Evolutionary conservation across 1,139 yeast species (phyloP).

Genomic region (Lipomyces yarrowii): DNA sequence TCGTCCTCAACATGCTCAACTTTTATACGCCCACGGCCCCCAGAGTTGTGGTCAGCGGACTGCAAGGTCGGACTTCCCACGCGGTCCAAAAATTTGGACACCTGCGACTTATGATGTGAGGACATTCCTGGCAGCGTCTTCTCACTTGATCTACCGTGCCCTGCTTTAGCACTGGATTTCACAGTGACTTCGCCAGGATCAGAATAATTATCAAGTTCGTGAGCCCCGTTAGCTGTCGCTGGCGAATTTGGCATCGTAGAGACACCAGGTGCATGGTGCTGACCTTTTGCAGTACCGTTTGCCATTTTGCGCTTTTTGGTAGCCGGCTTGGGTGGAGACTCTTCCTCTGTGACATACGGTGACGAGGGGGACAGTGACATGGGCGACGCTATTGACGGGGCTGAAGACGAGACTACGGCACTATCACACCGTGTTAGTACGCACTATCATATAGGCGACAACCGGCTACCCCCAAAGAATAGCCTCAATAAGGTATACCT

Average conservation of each 20-base stretch:
- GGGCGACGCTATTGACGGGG: constrained; percentile 24
- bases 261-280: background rate
- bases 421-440: constrained; percentile 4
- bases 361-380: constrained; percentile 31
- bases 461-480: background rate
- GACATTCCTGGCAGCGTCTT: constrained; percentile 17
- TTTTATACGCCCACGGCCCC: background rate
- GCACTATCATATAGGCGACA: background rate
- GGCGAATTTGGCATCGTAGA: constrained; percentile 14
- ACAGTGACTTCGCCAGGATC: constrained; percentile 9
- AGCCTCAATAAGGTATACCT: background rate
- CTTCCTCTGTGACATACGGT: constrained; percentile 32
- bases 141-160: constrained; percentile 13
- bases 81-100: constrained; percentile 26
- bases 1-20: background rate
- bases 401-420: constrained; percentile 16
- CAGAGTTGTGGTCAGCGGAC: background rate
- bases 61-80: constrained; percentile 20
- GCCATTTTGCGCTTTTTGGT: constrained; percentile 21
- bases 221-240: background rate
- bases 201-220: constrained; percentile 10
- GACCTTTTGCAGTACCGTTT: constrained; percentile 8
- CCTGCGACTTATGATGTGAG: constrained; percentile 24
- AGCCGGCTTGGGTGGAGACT: constrained; percentile 21
- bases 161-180: background rate